Conservation (phyloP, 768 basidiomycete genomes). For the Pleurotus cornucopiae region DNA sequence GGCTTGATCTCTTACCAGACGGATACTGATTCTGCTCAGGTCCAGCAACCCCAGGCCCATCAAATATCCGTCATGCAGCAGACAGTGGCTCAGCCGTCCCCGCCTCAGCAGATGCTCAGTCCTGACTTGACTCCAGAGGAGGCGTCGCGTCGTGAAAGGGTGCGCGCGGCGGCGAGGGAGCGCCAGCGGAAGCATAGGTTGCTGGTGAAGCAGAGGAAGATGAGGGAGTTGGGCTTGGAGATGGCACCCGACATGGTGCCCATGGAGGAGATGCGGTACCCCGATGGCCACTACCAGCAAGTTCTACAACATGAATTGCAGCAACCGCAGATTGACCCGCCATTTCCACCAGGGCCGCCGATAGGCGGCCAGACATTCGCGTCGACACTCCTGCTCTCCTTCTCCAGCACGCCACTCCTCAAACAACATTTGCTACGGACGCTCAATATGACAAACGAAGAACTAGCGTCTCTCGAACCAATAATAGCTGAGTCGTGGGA, state of each 20-base stretch:
- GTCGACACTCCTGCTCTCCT: constrained; percentile 69
- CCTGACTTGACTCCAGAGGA: constrained; percentile 57
- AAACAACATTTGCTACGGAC: constrained; percentile 74
- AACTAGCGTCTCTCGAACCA: constrained; percentile 73
- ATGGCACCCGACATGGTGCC: constrained; percentile 72
- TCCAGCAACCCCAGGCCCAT: constrained; percentile 17
- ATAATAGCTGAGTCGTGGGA: constrained; percentile 84
- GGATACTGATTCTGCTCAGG: constrained; percentile 22
- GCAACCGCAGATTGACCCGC: constrained; percentile 43
- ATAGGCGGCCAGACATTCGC: constrained; percentile 77
- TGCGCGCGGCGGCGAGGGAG: constrained; percentile 74
- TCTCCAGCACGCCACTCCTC: constrained; percentile 68
- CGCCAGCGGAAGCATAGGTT: constrained; percentile 80
- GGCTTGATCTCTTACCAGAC: constrained; percentile 35
- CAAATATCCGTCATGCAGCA: constrained; percentile 28
- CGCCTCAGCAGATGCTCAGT: constrained; percentile 15
- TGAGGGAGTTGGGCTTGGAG: constrained; percentile 78
- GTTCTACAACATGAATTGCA: constrained; percentile 39
- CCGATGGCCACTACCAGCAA: constrained; percentile 41
- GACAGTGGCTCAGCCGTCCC: constrained; percentile 22
- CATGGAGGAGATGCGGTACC: constrained; percentile 65
- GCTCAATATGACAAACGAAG: constrained; percentile 73
- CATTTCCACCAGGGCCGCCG: constrained; percentile 55
- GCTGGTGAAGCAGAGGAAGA: constrained; percentile 74
- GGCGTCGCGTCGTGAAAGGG: constrained; percentile 58